phyloP scores from a whole-genome alignment of 208 protist genomes.

The Acanthamoeba lenticulata region DNA sequence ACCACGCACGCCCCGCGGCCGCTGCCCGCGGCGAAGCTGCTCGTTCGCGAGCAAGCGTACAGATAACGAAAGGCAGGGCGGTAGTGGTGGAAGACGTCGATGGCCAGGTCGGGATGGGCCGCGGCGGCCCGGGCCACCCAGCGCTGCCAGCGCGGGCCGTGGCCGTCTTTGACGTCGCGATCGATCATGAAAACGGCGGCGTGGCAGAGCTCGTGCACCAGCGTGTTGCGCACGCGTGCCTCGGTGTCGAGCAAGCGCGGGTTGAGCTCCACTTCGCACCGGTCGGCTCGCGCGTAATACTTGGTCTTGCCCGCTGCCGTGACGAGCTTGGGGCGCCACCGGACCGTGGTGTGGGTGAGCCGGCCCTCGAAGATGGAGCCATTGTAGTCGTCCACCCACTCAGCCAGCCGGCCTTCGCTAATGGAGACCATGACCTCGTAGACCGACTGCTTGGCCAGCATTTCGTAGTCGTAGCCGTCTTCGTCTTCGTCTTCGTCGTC shows the following conservation, averaged over 20 bases:
- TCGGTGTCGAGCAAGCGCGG: not conserved
- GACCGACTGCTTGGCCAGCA: no score
- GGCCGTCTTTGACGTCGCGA: not conserved
- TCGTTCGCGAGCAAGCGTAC: not conserved
- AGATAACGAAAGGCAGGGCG: not conserved
- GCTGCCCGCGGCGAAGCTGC: not conserved
- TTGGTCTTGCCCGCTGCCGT: not conserved
- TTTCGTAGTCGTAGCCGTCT: no score
- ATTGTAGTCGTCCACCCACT: no score
- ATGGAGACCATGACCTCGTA: no score
- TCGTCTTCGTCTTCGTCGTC: no score
- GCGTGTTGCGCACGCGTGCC: not conserved
- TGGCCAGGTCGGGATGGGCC: not conserved
- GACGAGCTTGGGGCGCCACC: not conserved
- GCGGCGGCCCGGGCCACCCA: not conserved
- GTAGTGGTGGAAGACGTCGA: not conserved
- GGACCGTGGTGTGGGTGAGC: not conserved
- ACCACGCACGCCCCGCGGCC: not conserved
- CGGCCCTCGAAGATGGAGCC: no score
- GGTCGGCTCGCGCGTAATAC: not conserved
- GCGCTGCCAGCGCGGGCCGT: not conserved
- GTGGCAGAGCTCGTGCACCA: not conserved
- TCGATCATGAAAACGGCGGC: not conserved
- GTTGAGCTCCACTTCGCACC: not conserved
- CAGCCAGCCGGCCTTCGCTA: no score